Percentiles rank a stretch among this genome's conserved stretches.
Evolutionary conservation across 331 rosid species (phyloP).

Genomic region (Prunus yedoensis): DNA sequence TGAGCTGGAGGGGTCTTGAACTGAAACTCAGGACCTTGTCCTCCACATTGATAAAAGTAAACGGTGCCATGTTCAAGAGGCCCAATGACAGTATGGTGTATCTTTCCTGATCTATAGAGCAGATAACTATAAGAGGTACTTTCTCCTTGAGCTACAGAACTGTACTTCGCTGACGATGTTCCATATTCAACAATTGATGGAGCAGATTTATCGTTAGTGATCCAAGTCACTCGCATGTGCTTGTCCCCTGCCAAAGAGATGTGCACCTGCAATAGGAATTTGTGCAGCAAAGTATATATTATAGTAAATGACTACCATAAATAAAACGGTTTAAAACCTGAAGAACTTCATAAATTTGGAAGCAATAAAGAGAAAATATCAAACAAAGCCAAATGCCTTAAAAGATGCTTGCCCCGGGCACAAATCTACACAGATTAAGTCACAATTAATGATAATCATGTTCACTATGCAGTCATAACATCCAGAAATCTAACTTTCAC

Average conservation of each 20-base stretch:
- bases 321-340: background rate
- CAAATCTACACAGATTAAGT: too few relatives aligned
- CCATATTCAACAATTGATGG: constrained; percentile 90
- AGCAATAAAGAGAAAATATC: background rate
- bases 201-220: constrained; percentile 56
- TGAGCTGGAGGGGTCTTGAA: constrained; percentile 85
- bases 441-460: too few relatives aligned
- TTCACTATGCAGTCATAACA: background rate
- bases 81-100: constrained; percentile 88
- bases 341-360: background rate
- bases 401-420: background rate
- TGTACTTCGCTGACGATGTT: constrained; percentile 55
- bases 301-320: background rate
- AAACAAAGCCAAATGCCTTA: background rate
- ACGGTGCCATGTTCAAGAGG: constrained; percentile 66
- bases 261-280: constrained; percentile 66
- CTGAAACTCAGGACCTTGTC: constrained; percentile 73
- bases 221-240: constrained; percentile 80
- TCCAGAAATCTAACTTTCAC: background rate
- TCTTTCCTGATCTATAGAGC: constrained; percentile 75
- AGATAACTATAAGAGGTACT: constrained; percentile 68
- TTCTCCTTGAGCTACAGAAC: constrained; percentile 62
- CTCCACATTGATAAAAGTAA: constrained; percentile 82
- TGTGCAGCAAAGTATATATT: constrained; percentile 9
- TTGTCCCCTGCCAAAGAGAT: constrained; percentile 78